Conservation (phyloP, 2,329 filamentous ascomycete genomes). For the Lasiodiplodia citricola region DNA sequence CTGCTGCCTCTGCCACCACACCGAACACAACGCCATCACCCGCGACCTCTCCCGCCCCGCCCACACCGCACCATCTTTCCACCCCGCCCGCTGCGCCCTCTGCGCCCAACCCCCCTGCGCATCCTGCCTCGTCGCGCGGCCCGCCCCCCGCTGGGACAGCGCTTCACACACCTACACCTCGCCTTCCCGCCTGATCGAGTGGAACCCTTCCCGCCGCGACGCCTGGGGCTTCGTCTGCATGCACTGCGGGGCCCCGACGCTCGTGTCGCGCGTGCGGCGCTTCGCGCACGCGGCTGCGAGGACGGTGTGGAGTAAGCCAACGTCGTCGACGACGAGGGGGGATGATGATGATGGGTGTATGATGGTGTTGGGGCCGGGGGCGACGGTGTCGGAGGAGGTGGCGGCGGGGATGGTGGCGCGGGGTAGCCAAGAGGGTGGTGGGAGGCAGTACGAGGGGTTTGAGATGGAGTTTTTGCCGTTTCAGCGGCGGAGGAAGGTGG, state of each 20-base stretch:
- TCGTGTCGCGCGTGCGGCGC: neutral
- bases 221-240: neutral
- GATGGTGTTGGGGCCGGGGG: neutral
- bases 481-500: neutral
- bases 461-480: neutral
- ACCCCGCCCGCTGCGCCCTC: neutral
- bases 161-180: neutral
- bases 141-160: neutral
- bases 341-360: neutral
- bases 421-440: neutral
- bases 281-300: too few relatives aligned
- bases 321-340: neutral
- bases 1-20: slow-evolving; percentile 2
- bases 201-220: neutral
- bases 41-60: neutral
- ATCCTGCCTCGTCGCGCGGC: neutral
- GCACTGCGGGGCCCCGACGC: neutral
- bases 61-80: neutral
- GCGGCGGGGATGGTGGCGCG: too few relatives aligned
- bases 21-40: neutral
- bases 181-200: neutral
- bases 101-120: neutral
- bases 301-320: neutral
- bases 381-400: too few relatives aligned
- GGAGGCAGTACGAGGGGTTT: too few relatives aligned